A percentile compares a stretch with the other conserved stretches of the same genome.
phyloP scores from a whole-genome alignment of 371 early-diverging fungal species.

The Apophysomyces variabilis region DNA sequence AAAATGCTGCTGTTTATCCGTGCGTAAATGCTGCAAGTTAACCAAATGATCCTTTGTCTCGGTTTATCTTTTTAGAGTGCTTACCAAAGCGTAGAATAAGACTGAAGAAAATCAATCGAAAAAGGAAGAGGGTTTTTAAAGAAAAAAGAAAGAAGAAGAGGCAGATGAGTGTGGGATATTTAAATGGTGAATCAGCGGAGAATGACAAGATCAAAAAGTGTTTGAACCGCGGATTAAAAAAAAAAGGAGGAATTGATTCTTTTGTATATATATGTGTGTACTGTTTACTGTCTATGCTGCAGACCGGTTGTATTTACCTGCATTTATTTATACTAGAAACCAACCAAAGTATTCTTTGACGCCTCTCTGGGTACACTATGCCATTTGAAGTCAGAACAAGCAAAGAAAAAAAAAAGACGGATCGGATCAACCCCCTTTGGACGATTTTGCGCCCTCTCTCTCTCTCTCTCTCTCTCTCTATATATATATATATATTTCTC shows the following conservation, averaged over 20 bases:
- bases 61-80: not conserved
- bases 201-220: not conserved
- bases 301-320: constrained; percentile 42
- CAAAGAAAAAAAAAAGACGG: not conserved
- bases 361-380: constrained; percentile 9
- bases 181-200: constrained; percentile 1
- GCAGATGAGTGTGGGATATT: not conserved
- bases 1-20: constrained; percentile 10
- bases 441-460: no score
- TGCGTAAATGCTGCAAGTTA: constrained; percentile 9
- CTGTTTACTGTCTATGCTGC: constrained; percentile 40
- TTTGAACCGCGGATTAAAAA: constrained; percentile 1
- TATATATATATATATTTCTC: not conserved
- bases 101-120: constrained; percentile 9
- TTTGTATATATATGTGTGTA: constrained; percentile 6
- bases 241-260: constrained; percentile 10
- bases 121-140: constrained; percentile 6
- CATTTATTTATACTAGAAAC: constrained; percentile 29
- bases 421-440: constrained; percentile 15
- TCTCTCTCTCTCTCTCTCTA: no score
- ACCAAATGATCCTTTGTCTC: not conserved
- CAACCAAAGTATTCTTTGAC: constrained; percentile 20
- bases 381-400: constrained; percentile 23
- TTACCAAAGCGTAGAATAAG: constrained; percentile 1
- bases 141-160: constrained; percentile 6